Conservation (phyloP, 2,329 filamentous ascomycete species). For the Botryotinia calthae region DNA sequence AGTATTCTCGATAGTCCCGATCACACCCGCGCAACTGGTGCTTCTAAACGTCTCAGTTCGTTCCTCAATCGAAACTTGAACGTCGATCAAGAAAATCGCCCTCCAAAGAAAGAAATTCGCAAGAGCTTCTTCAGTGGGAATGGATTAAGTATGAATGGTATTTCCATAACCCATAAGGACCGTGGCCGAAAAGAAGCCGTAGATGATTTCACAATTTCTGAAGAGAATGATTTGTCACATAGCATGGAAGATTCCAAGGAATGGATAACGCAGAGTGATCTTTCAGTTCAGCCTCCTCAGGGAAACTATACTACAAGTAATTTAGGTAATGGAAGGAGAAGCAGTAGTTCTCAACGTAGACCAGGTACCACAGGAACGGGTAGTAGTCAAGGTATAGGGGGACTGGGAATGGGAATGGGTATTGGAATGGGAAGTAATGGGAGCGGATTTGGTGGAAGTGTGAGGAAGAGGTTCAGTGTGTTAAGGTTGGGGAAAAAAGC, state of each 20-base stretch:
- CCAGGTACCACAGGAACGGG: slow-evolving; percentile 20
- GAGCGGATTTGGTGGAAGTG: slow-evolving; percentile 35
- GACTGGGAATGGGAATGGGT: slow-evolving; percentile 16
- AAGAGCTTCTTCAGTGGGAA: slow-evolving; percentile 22
- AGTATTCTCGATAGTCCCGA: slow-evolving; percentile 30
- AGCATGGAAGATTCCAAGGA: slow-evolving; percentile 18
- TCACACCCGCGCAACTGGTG: slow-evolving; percentile 16
- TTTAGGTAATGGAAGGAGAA: slow-evolving; percentile 23
- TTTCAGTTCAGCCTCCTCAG: slow-evolving; percentile 15
- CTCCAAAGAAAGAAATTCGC: slow-evolving; percentile 12
- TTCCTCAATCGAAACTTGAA: slow-evolving; percentile 15
- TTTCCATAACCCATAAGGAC: slow-evolving; percentile 16
- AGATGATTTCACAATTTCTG: background rate
- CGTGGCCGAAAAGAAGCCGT: slow-evolving; percentile 10
- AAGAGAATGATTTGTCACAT: slow-evolving; percentile 17
- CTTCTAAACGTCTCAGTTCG: slow-evolving; percentile 19
- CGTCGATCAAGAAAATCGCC: background rate
- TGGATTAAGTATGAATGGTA: slow-evolving; percentile 20
- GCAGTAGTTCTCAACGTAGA: slow-evolving; percentile 26
- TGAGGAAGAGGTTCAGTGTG: slow-evolving; percentile 37
- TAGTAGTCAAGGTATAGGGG: slow-evolving; percentile 11
- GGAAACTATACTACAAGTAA: slow-evolving; percentile 2
- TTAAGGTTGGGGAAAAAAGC: slow-evolving; percentile 40
- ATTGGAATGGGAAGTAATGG: slow-evolving; percentile 27
- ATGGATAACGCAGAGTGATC: slow-evolving; percentile 42